phyloP scores from a whole-genome alignment of 2,329 filamentous ascomycete genomes.

The Phaeosphaeriaceae sp. region DNA sequence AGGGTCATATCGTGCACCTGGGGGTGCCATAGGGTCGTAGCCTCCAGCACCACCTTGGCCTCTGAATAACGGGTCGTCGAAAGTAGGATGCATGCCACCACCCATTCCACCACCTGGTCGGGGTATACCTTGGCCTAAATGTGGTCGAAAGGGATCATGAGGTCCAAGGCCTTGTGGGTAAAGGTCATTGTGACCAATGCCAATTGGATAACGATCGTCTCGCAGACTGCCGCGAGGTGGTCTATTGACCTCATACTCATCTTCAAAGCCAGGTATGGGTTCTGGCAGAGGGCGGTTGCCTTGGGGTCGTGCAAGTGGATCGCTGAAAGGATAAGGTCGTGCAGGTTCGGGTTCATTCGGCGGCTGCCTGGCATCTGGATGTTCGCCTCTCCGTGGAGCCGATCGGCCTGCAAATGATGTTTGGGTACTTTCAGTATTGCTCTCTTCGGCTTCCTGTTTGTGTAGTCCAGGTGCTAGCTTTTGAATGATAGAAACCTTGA shows the following conservation, averaged over 20 bases:
- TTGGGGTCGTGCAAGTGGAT: constrained; percentile 65
- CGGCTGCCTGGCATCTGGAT: constrained; percentile 57
- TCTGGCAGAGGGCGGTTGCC: constrained; percentile 73
- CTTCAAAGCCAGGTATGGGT: constrained; percentile 88
- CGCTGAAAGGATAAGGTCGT: constrained; percentile 70
- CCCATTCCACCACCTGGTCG: constrained; percentile 66
- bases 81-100: constrained; percentile 94
- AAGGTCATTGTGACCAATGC: constrained; percentile 84
- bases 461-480: constrained; percentile 78
- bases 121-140: constrained; percentile 66
- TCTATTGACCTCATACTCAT: constrained; percentile 83
- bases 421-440: constrained; percentile 18
- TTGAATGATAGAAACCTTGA: constrained; percentile 83
- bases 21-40: constrained; percentile 77
- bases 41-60: constrained; percentile 59
- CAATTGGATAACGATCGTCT: constrained; percentile 64
- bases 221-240: constrained; percentile 62
- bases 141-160: constrained; percentile 76
- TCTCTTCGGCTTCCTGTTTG: constrained; percentile 78
- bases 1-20: constrained; percentile 91
- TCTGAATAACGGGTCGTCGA: constrained; percentile 86
- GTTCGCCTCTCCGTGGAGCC: constrained; percentile 36
- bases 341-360: constrained; percentile 62
- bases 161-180: constrained; percentile 87
- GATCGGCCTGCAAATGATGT: constrained; percentile 51